phyloP scores from a whole-genome alignment of 441 rosid species.

The Gossypium trilobum region DNA sequence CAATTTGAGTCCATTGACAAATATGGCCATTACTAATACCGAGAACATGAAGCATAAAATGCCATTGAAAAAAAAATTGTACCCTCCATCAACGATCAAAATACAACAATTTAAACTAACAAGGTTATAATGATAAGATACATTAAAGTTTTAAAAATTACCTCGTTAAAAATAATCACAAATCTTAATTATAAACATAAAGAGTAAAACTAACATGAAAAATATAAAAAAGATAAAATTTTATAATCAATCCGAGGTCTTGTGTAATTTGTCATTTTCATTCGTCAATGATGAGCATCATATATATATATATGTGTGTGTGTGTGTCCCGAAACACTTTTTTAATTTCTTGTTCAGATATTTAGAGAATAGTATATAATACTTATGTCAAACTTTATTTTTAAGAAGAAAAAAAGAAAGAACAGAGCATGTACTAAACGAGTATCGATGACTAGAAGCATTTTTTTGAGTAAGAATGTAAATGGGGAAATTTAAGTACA shows the following conservation, averaged over 20 bases:
- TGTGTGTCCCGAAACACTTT: neutral
- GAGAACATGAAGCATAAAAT: no score
- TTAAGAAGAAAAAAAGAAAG: neutral
- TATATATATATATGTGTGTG: no score
- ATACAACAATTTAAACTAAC: neutral
- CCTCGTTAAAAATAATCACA: neutral
- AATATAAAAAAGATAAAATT: no score
- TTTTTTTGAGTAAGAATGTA: neutral
- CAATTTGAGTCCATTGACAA: neutral
- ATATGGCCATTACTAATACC: neutral
- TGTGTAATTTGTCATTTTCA: neutral
- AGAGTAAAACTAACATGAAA: no score
- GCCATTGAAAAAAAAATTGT: neutral
- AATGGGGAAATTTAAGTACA: neutral
- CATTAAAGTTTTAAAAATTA: neutral
- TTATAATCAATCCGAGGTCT: neutral
- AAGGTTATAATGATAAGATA: neutral
- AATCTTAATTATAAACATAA: neutral
- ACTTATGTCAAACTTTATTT: neutral
- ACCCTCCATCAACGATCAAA: neutral
- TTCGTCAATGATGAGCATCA: no score
- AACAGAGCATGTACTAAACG: neutral
- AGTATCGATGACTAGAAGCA: neutral
- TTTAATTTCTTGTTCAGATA: neutral
- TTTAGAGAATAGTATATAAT: neutral